These are phyloP conservation scores for Solanum gracilifrons DNA, from an alignment of 257 asterid species.

Conservation along the genomic window DNA sequence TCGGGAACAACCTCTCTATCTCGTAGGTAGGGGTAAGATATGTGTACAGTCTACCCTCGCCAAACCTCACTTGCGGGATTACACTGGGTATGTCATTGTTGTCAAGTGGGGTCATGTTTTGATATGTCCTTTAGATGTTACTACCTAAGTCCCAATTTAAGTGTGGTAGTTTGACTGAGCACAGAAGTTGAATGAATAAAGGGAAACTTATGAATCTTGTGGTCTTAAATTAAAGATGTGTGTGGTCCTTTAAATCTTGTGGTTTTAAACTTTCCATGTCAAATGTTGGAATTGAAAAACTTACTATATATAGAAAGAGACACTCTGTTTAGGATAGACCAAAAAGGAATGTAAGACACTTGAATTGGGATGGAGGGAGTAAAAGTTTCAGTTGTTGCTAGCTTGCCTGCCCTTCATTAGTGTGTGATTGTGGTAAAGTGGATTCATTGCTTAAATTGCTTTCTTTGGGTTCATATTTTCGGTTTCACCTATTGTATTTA, in stretches of 20 bases:
- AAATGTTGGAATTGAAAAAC: neutral
- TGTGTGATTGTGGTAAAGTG: neutral
- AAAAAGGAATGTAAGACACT: neutral
- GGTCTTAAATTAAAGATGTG: neutral
- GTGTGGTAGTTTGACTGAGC: neutral
- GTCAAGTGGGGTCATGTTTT: neutral
- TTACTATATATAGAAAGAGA: neutral
- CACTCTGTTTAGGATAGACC: neutral
- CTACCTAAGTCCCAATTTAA: neutral
- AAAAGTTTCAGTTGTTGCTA: neutral
- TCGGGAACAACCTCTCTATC: neutral
- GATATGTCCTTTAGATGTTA: neutral
- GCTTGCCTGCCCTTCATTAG: neutral
- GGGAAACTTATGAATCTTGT: neutral
- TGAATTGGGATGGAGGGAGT: neutral
- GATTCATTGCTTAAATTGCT: neutral
- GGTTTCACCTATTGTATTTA: neutral
- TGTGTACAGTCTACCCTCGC: neutral
- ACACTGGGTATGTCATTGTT: too few relatives aligned
- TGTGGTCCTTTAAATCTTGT: neutral
- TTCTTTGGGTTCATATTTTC: neutral
- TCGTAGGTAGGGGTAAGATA: neutral
- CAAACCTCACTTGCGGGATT: too few relatives aligned
- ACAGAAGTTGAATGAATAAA: neutral
- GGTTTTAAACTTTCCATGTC: neutral